These are phyloP conservation scores for Clonostachys rhizophaga DNA, from an alignment of 2,329 filamentous ascomycete species.

Conservation along the genomic window DNA sequence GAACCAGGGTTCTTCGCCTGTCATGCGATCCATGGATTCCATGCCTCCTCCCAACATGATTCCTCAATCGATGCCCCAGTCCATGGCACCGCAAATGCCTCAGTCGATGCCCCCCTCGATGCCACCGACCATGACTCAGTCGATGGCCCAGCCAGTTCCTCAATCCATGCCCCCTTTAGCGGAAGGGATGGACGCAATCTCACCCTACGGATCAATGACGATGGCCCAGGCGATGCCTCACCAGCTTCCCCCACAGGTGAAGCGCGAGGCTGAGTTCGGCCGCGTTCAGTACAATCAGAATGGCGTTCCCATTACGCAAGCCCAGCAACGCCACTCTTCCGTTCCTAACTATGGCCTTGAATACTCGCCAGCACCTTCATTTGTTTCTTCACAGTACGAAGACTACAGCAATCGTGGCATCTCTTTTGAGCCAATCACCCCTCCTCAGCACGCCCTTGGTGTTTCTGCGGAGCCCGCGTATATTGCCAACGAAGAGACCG, in stretches of 20 bases:
- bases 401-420: slow-evolving; percentile 96
- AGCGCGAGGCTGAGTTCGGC: slow-evolving; percentile 81
- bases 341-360: slow-evolving; percentile 95
- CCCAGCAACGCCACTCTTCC: slow-evolving; percentile 92
- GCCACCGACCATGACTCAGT: slow-evolving; percentile 56
- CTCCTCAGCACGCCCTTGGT: slow-evolving; percentile 81
- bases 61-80: slow-evolving; percentile 27
- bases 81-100: slow-evolving; percentile 45
- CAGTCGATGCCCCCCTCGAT: slow-evolving; percentile 28
- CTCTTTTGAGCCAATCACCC: slow-evolving; percentile 95
- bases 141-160: slow-evolving; percentile 56
- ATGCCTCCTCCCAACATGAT: slow-evolving; percentile 93
- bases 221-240: slow-evolving; percentile 68
- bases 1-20: slow-evolving; percentile 80
- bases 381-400: slow-evolving; percentile 97
- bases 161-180: slow-evolving; percentile 51
- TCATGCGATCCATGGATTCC: slow-evolving; percentile 84
- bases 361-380: slow-evolving; percentile 96
- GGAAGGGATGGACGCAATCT: slow-evolving; percentile 69
- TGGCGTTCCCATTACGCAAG: slow-evolving; percentile 75
- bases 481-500: slow-evolving; percentile 96
- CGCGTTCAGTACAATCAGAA: slow-evolving; percentile 90
- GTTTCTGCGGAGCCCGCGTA: slow-evolving; percentile 88
- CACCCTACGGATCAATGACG: slow-evolving; percentile 62
- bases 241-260: slow-evolving; percentile 58